These are phyloP conservation scores for Ceratonia siliqua DNA, from an alignment of 306 rosid genomes.

Conservation along the genomic window DNA sequence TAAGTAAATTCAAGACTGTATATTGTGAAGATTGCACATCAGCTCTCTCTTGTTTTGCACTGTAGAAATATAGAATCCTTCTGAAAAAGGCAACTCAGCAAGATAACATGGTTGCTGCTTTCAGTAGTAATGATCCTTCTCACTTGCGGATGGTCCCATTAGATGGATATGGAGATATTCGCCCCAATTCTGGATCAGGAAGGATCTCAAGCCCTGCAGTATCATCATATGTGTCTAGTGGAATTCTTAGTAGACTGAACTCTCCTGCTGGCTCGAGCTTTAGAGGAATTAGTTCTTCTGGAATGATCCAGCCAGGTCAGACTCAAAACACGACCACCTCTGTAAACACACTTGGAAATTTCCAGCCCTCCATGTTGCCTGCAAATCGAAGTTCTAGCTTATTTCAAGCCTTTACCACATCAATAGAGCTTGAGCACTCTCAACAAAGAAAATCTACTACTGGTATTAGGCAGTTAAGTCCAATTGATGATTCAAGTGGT, in stretches of 20 bases:
- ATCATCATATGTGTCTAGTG: slow-evolving; percentile 55
- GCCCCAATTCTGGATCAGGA: slow-evolving; percentile 44
- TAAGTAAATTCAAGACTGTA: too few relatives aligned
- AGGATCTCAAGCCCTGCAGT: too few relatives aligned
- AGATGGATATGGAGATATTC: slow-evolving; percentile 57
- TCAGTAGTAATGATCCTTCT: slow-evolving; percentile 47
- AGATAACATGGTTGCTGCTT: slow-evolving; percentile 42
- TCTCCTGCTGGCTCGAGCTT: slow-evolving; percentile 48
- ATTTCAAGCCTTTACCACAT: slow-evolving; percentile 55
- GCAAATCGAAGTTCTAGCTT: slow-evolving; percentile 50
- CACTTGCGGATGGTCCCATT: slow-evolving; percentile 47
- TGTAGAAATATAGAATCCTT: too few relatives aligned
- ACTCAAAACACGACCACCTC: slow-evolving; percentile 45
- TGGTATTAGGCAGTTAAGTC: slow-evolving; percentile 45
- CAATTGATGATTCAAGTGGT: slow-evolving; percentile 47
- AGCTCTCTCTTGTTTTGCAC: too few relatives aligned
- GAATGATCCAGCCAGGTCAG: slow-evolving; percentile 39
- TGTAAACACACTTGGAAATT: slow-evolving; percentile 48
- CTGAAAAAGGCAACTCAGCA: slow-evolving; percentile 52
- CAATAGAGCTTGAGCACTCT: slow-evolving; percentile 56
- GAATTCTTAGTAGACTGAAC: slow-evolving; percentile 52
- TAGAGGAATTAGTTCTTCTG: slow-evolving; percentile 57
- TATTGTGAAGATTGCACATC: too few relatives aligned
- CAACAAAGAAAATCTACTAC: slow-evolving; percentile 52
- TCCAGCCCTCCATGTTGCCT: slow-evolving; percentile 43